These are phyloP conservation scores for Astragalus glycyphyllos DNA, from an alignment of 306 rosid genomes.

Conservation along the genomic window DNA sequence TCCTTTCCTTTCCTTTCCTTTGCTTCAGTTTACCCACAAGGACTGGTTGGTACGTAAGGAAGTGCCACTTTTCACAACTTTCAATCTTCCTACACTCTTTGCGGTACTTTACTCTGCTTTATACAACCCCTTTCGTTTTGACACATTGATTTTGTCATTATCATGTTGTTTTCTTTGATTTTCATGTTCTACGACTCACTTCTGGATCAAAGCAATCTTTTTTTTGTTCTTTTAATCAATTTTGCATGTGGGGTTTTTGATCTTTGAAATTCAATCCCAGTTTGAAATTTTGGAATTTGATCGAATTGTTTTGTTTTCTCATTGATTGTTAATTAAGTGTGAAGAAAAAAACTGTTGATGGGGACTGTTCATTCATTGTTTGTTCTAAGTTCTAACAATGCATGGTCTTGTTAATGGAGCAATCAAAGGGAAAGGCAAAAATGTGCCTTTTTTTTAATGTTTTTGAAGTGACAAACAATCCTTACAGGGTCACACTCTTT, in stretches of 20 bases:
- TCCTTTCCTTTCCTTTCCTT: no score
- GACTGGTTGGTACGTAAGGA: background rate
- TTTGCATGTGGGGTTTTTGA: conserved; percentile 1
- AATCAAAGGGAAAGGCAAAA: conserved; percentile 29
- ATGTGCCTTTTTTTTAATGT: conserved; percentile 28
- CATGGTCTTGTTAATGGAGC: conserved; percentile 38
- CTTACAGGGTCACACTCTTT: conserved; percentile 19
- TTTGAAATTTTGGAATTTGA: background rate
- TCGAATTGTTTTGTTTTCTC: conserved; percentile 4
- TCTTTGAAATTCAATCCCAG: conserved; percentile 4
- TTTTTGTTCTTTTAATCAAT: background rate
- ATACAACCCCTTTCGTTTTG: background rate
- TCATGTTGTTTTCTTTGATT: conserved; percentile 15
- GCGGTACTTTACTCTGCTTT: conserved; percentile 12
- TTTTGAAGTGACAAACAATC: conserved; percentile 5
- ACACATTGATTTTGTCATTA: background rate
- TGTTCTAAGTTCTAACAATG: conserved; percentile 37
- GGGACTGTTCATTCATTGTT: conserved; percentile 24
- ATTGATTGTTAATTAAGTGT: conserved; percentile 8
- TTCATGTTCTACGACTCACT: background rate
- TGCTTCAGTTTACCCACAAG: conserved; percentile 29
- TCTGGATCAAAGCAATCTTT: background rate
- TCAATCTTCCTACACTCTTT: conserved; percentile 11
- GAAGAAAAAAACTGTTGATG: background rate
- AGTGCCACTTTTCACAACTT: background rate